Percentiles rank a stretch among this genome's conserved stretches.
These are phyloP conservation scores for Gynostemma pentaphyllum DNA, from an alignment of 306 rosid species.

Conservation along the genomic window DNA sequence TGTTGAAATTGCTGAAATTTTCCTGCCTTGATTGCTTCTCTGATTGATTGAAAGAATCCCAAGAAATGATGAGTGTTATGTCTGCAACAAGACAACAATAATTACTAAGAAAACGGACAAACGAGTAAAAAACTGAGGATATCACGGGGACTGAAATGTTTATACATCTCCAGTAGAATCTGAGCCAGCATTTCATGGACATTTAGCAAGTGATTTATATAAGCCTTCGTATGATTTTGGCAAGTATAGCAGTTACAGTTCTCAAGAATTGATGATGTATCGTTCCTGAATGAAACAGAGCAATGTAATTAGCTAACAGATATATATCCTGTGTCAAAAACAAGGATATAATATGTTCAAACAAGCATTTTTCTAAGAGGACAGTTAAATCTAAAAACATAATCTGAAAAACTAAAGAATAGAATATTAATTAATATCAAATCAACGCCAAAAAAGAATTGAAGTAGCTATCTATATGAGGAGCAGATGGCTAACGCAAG, in stretches of 20 bases:
- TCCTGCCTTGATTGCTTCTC: conserved; percentile 68
- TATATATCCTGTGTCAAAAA: too few species aligned
- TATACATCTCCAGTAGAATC: conserved; percentile 72
- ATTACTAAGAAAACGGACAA: conserved; percentile 3
- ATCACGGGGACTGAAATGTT: neutral
- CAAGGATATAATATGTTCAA: too few species aligned
- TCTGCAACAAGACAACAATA: conserved; percentile 37
- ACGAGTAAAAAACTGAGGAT: neutral
- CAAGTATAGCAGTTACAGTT: conserved; percentile 80
- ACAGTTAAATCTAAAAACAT: too few species aligned
- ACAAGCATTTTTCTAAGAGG: too few species aligned
- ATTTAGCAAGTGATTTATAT: conserved; percentile 81
- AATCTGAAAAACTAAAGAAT: too few species aligned
- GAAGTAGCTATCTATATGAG: too few species aligned
- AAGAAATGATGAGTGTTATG: conserved; percentile 87
- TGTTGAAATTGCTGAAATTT: conserved; percentile 52
- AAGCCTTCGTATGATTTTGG: conserved; percentile 73
- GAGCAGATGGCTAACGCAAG: too few species aligned
- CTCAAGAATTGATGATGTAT: conserved; percentile 47
- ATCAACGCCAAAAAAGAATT: too few species aligned
- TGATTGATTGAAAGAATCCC: conserved; percentile 53
- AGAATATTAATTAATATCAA: too few species aligned
- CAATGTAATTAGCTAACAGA: neutral
- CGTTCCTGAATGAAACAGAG: conserved; percentile 44
- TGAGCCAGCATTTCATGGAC: conserved; percentile 96